These are phyloP conservation scores for Pythium aristosporum DNA, from an alignment of 352 stramenopile species.

Conservation along the genomic window DNA sequence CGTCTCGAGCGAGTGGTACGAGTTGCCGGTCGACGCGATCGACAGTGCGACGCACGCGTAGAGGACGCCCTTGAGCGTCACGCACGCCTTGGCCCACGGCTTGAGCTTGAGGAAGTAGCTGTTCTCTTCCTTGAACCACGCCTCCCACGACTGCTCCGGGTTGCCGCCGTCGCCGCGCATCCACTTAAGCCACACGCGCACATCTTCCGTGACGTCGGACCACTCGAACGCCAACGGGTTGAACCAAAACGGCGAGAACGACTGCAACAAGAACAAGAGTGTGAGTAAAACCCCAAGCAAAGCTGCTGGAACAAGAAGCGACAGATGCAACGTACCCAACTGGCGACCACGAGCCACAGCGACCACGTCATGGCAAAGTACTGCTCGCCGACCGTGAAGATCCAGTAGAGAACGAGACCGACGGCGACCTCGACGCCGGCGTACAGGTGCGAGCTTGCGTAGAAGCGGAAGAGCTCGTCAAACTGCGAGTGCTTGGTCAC, in stretches of 20 bases:
- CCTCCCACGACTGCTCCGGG: conserved; percentile 88
- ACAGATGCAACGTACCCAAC: conserved; percentile 52
- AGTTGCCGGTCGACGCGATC: conserved; percentile 56
- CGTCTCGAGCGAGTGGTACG: conserved; percentile 36
- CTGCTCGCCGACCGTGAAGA: conserved; percentile 93
- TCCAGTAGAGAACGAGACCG: conserved; percentile 92
- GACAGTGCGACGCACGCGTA: conserved; percentile 79
- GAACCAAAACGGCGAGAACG: conserved; percentile 95
- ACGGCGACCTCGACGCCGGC: conserved; percentile 91
- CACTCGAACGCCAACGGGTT: conserved; percentile 95
- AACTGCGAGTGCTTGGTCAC: conserved; percentile 98
- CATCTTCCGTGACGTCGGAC: conserved; percentile 85
- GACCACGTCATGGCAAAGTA: conserved; percentile 98
- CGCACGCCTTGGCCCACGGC: conserved; percentile 80
- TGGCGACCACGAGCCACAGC: conserved; percentile 94
- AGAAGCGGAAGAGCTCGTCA: conserved; percentile 98
- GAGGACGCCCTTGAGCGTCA: conserved; percentile 80
- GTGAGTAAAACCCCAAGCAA: not conserved
- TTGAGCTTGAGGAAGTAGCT: conserved; percentile 83
- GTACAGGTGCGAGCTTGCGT: conserved; percentile 97
- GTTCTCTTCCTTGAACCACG: conserved; percentile 93
- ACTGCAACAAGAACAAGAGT: conserved; percentile 20
- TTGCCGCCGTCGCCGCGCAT: conserved; percentile 86
- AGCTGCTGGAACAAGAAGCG: too few species aligned
- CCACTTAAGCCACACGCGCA: conserved; percentile 73